Evolutionary conservation across 441 rosid genomes (phyloP), one percentile per base, ranked within the genome.

Genomic region (Gossypium schwendimanii): DNA sequence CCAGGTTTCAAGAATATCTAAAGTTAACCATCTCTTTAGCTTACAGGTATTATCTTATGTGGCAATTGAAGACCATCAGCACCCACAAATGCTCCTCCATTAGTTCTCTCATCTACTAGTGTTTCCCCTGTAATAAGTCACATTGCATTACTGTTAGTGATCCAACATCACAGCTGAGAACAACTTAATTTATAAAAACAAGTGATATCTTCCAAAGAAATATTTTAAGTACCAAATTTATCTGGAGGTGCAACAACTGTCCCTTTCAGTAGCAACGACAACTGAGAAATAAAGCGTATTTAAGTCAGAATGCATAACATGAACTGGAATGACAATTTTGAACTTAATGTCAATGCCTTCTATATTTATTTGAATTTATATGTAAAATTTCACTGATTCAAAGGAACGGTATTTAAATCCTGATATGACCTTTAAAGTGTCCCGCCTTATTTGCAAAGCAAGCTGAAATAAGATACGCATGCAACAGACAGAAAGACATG

Each of bases 211-310:
- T 61, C 31, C 54, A 52, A 15, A 14, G 23, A 66, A 60, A 54
- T 12, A 44, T 54, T 63, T 33, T 20, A 64, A 36, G 63, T 88
- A 94, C 98, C 98, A 86, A 90, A 94, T 83, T 92, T 94, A 83
- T 94, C 98, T 1, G 97, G 97, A 87, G 98, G 97, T 28, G 98
- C 97, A 80, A 94, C 97, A 68, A 92, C 97, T 63, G 98, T 89
- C 78, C 98, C 97, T 89, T 94, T 90, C 83, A 94, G 75, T 65
- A 94, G 86, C 84, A 92, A 78, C 0, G 97, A 94, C 83, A 94
- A 81, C 97, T 94, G 87, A 74, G 71, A 28, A 71, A 47, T 36
- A 72, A 76, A 75, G 52, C 28, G 78, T 41, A 68, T 36, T 76
- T 60, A 24, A 79, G 81, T 82, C 74, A 81, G 80, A 66, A 81